These are phyloP conservation scores for Babesia bigemina DNA, from an alignment of 169 alveolate species.

Conservation along the genomic window DNA sequence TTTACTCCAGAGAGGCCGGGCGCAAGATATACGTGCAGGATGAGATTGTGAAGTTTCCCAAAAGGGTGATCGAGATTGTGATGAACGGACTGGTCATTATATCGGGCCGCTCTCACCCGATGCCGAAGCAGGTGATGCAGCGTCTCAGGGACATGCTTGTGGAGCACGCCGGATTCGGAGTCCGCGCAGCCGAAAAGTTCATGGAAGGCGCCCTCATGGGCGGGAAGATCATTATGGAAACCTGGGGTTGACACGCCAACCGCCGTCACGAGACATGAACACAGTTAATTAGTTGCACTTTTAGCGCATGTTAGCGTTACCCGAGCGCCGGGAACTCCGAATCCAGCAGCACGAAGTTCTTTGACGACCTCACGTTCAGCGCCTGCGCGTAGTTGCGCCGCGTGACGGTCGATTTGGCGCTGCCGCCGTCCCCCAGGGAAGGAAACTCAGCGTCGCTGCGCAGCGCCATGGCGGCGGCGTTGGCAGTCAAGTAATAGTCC, in stretches of 20 bases:
- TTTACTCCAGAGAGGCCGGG: conserved; percentile 58
- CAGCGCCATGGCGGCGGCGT: conserved; percentile 50
- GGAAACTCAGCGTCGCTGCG: conserved; percentile 64
- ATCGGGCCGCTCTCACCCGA: conserved; percentile 69
- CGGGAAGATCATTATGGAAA: conserved; percentile 52
- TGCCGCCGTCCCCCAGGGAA: conserved; percentile 15
- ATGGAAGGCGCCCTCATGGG: conserved; percentile 44
- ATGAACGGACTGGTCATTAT: conserved; percentile 47
- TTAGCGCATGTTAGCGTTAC: not conserved
- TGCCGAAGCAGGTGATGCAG: conserved; percentile 63
- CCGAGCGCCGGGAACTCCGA: conserved; percentile 65
- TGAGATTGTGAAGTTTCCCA: conserved; percentile 17
- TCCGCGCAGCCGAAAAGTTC: conserved; percentile 42
- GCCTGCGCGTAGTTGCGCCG: conserved; percentile 61
- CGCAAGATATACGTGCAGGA: conserved; percentile 61
- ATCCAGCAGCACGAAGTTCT: conserved; percentile 39
- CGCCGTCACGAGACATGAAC: not conserved
- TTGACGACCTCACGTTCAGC: conserved; percentile 13
- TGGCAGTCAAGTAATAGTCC: conserved; percentile 53
- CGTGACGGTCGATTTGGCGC: conserved; percentile 10
- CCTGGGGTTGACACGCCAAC: conserved; percentile 44
- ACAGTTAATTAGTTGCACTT: not conserved
- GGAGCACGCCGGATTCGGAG: conserved; percentile 45
- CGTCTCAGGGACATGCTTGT: conserved; percentile 31
- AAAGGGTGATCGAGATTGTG: conserved; percentile 26